Base-by-base conservation (phyloP, 2,329 filamentous ascomycete species). In the Sclerotinia minor region DNA sequence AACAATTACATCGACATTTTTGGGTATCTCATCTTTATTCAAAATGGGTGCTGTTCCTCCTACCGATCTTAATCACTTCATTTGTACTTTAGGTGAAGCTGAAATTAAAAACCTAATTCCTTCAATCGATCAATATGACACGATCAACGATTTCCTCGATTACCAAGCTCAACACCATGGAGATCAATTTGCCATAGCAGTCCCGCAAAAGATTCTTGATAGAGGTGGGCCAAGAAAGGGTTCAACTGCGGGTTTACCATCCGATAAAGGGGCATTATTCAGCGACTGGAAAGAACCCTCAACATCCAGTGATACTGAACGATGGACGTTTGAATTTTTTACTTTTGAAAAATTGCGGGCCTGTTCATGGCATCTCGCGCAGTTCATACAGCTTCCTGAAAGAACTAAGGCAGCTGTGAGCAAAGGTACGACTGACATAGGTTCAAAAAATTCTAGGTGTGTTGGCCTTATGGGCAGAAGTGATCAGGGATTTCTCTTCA, bases 61-160 rank as follows among this genome's bases (percentile, higher is more conserved):
- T 32, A 17, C 19, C 17, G 50, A 38, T 47, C 44, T 66, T 9
- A 69, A 69, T 45, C 87, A 88, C 75, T 89, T 89, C 73, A 83
- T 83, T 4, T 89, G 86, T 75, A 88, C 85, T 0, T 79, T 89
- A 2, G 86, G 84, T 1, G 81, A 88, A 73, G 13, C 79, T 78
- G 1, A 76, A 76, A 68, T 35, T 54, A 9, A 75, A 76, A 1
- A 73, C 64, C 44, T 72, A 72, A 69, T 81, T 78, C 69, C 38
- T 41, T 41, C 79, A 86, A 60, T 79, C 87, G 67, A 73, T 87
- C 44, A 50, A 41, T 72, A 81, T 87, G 35, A 77, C 3, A 84
- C 81, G 0, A 80, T 87, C 67, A 79, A 80, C 65, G 76, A 82
- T 0, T 80, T 88, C 67, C 75, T 88, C 24, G 80, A 82, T n/a